These are phyloP conservation scores for Aspergillus sojae DNA, from an alignment of 2,329 filamentous ascomycete species.

Conservation along the genomic window DNA sequence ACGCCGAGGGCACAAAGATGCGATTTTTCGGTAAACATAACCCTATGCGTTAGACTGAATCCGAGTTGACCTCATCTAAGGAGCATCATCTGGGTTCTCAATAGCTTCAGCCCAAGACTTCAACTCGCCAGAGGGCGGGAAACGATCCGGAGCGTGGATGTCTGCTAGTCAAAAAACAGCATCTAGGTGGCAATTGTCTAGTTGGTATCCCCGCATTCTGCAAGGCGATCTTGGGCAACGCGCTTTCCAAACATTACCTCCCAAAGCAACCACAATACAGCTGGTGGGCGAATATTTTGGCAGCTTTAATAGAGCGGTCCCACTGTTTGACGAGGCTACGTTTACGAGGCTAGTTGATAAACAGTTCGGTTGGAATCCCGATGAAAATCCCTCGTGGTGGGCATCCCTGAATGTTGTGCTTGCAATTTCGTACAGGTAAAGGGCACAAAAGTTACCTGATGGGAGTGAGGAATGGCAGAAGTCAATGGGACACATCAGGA, in stretches of 20 bases:
- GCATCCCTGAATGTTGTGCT: slow-evolving; percentile 24
- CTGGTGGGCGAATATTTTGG: slow-evolving; percentile 16
- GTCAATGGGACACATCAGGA: slow-evolving; percentile 23
- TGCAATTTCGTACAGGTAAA: slow-evolving; percentile 22
- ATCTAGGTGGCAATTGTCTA: slow-evolving; percentile 16
- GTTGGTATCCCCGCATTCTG: slow-evolving; percentile 20
- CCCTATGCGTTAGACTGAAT: neutral
- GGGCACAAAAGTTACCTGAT: slow-evolving; percentile 11
- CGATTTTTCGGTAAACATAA: slow-evolving; percentile 22
- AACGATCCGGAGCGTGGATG: slow-evolving; percentile 2
- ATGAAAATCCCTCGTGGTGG: slow-evolving; percentile 24
- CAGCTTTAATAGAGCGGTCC: slow-evolving; percentile 18
- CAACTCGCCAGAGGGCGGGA: slow-evolving; percentile 6
- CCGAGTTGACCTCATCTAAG: slow-evolving; percentile 8
- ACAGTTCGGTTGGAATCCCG: slow-evolving; percentile 24
- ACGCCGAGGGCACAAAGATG: slow-evolving; percentile 19
- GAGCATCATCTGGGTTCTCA: slow-evolving; percentile 23
- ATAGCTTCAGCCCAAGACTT: neutral
- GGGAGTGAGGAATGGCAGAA: slow-evolving; percentile 18
- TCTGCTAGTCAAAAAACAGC: slow-evolving; percentile 8
- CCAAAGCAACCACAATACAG: slow-evolving; percentile 9
- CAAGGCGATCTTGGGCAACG: slow-evolving; percentile 17
- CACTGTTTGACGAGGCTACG: slow-evolving; percentile 14
- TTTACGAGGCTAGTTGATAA: slow-evolving; percentile 16
- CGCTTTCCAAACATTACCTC: slow-evolving; percentile 14